Evolutionary conservation across 768 basidiomycete species (phyloP), one percentile per base, ranked within the genome.

Genomic region (Lactarius akahatsu): DNA sequence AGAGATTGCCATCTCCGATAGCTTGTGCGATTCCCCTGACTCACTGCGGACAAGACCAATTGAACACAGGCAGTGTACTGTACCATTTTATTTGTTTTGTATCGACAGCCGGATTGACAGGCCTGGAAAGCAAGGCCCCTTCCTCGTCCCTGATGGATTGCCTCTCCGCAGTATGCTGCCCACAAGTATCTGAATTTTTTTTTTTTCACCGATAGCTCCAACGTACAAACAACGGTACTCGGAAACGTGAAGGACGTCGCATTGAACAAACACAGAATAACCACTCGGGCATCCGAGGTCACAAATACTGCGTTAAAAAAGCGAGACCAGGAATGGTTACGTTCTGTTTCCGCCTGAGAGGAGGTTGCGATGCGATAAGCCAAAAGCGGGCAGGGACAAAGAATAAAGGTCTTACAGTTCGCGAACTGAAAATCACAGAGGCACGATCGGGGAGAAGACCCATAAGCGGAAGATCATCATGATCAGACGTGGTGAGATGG

Each of bases 241-340:
- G 59, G 43, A 55, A 40, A 26, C 34, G 26, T 16, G 20, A 26
- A 52, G 16, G 54, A 40, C 52, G 38, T 28, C 3, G 20, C 18
- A 38, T 28, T 20, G 28, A 30, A 56, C 40, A 11, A 57, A 57
- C 20, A n/a, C 26, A 26, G 6, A 23, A 52, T 13, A 26, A 26
- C 26, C 50, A 28, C 23, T 15, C 8, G 15, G 50, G 26, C 2
- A 26, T 26, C 50, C 50, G 10, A 8, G 20, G 43, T 68, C 38
- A 66, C n/a, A 66, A 30, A 62, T 66, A 69, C 30, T 50, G 62
- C 1, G 62, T 62, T 11, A 69, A 2, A 6, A 69, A 68, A 7
- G 59, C 67, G 9, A 67, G 26, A 30, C 70, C 70, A 13, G 70
- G 70, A 34, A 70, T 69, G 32, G 68, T 41, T 41, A 70, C 63